Percentiles rank a stretch among this genome's conserved stretches.
These are phyloP conservation scores for Gnetum montanum DNA, from an alignment of 75 land plant species.

Conservation along the genomic window DNA sequence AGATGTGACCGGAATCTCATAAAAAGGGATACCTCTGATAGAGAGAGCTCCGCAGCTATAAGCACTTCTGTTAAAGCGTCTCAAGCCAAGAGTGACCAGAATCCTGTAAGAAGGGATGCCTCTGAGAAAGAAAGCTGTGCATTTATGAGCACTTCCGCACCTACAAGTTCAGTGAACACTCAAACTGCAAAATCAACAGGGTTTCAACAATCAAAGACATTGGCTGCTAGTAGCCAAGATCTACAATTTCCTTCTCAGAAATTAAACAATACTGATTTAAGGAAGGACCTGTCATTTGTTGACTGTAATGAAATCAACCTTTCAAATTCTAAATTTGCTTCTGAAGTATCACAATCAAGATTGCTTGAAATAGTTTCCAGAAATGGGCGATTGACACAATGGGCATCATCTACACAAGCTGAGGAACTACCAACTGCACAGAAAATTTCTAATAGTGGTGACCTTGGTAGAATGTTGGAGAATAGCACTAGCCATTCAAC, in stretches of 20 bases:
- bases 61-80: background rate
- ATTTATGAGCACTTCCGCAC: background rate
- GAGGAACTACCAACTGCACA: background rate
- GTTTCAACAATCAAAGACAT: background rate
- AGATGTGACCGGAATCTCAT: no score
- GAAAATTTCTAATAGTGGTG: background rate
- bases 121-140: background rate
- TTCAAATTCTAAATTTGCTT: slow-evolving; percentile 2
- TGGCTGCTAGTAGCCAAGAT: background rate
- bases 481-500: background rate
- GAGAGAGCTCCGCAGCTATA: background rate
- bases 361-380: slow-evolving; percentile 11
- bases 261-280: slow-evolving; percentile 1
- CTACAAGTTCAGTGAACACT: background rate
- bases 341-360: slow-evolving; percentile 4
- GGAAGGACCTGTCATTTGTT: background rate
- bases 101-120: background rate
- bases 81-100: slow-evolving; percentile 1
- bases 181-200: background rate
- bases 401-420: slow-evolving; percentile 4
- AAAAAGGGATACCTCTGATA: background rate
- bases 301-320: slow-evolving; percentile 1
- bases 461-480: background rate
- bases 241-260: background rate
- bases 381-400: slow-evolving; percentile 1